Conservation (phyloP, 1,139 yeast species). For the Hemisphaericaspora subhashii region DNA sequence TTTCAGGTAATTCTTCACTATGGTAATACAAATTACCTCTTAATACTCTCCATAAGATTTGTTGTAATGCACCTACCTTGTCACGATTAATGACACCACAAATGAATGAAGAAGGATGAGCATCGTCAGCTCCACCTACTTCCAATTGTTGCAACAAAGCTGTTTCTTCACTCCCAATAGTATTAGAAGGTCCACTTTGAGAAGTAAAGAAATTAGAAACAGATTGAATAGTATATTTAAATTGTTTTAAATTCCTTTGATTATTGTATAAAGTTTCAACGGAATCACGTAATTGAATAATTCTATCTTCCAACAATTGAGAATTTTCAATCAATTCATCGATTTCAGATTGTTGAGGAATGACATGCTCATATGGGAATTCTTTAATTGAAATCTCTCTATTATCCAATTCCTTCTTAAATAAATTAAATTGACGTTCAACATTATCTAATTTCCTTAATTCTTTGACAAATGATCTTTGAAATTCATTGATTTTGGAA, state of each 20-base stretch:
- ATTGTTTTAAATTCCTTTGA: constrained; percentile 39
- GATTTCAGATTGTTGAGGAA: constrained; percentile 60
- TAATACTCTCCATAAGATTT: constrained; percentile 88
- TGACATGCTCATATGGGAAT: constrained; percentile 42
- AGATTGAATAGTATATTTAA: constrained; percentile 49
- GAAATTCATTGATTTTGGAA: constrained; percentile 66
- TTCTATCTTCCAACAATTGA: constrained; percentile 47
- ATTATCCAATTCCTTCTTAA: constrained; percentile 49
- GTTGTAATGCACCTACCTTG: constrained; percentile 71
- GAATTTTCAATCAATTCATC: constrained; percentile 75
- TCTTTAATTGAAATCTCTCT: constrained; percentile 46
- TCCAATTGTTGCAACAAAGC: constrained; percentile 31
- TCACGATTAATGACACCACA: constrained; percentile 81
- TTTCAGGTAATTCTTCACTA: constrained; percentile 63
- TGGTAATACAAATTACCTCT: constrained; percentile 86
- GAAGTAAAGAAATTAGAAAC: constrained; percentile 62
- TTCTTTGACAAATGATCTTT: constrained; percentile 69
- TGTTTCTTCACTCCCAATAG: constrained; percentile 19
- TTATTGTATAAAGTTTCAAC: constrained; percentile 34
- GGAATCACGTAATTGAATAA: constrained; percentile 41
- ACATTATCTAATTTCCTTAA: constrained; percentile 66
- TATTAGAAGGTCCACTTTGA: constrained; percentile 27
- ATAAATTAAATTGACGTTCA: constrained; percentile 60
- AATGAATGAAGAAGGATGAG: constrained; percentile 48
- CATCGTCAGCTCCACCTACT: constrained; percentile 15